A percentile compares a stretch with the other conserved stretches of the same genome.
These are phyloP conservation scores for Aspergillus nidulans DNA, from an alignment of 495 filamentous ascomycete species.

Conservation along the genomic window DNA sequence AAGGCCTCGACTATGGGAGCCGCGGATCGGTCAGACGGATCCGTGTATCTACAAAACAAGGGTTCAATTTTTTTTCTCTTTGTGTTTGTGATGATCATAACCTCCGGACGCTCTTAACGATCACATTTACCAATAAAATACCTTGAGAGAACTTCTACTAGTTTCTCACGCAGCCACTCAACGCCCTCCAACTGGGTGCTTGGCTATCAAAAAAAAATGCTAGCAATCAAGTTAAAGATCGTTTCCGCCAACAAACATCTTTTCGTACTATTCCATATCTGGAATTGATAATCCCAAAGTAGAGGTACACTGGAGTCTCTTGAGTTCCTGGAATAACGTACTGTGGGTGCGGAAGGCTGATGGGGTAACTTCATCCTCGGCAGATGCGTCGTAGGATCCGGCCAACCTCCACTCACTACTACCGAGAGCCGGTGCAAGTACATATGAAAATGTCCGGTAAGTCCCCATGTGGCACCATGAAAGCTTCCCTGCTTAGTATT, in stretches of 20 bases:
- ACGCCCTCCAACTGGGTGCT: no score
- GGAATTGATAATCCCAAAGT: no score
- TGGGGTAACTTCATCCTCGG: neutral
- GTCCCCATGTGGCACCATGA: neutral
- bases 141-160: conserved; percentile 31
- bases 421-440: neutral
- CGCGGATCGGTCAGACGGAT: conserved; percentile 17
- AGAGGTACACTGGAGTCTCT: no score
- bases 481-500: neutral
- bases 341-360: no score
- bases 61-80: conserved; percentile 34
- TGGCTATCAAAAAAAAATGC: no score
- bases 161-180: neutral
- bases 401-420: neutral
- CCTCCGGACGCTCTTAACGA: conserved; percentile 43
- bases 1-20: conserved; percentile 29
- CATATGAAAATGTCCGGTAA: neutral
- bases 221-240: no score
- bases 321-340: no score
- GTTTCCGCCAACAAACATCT: no score
- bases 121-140: conserved; percentile 41
- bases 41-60: conserved; percentile 36
- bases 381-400: neutral
- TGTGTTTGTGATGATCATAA: conserved; percentile 43
- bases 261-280: no score